Conservation (phyloP, 495 filamentous ascomycete genomes). For the Ramalina intermedia region DNA sequence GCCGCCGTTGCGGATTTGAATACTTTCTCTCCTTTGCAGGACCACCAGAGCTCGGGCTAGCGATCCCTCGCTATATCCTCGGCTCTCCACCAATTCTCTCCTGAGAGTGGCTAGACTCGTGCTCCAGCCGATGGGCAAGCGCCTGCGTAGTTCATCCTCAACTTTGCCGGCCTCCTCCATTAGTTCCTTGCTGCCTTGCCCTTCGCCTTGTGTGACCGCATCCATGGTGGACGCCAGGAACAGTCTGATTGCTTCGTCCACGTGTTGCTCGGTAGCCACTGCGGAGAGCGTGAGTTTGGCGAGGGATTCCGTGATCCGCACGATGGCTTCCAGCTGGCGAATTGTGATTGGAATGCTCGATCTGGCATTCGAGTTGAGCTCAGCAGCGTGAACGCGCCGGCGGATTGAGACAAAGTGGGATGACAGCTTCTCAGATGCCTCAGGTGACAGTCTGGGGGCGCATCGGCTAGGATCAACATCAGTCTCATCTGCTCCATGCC, state of each 20-base stretch:
- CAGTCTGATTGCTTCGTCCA: conserved; percentile 93
- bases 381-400: conserved; percentile 81
- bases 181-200: conserved; percentile 68
- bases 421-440: conserved; percentile 91
- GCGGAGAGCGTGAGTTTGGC: conserved; percentile 80
- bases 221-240: conserved; percentile 98
- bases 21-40: conserved; percentile 73
- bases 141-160: conserved; percentile 77
- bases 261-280: conserved; percentile 76
- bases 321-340: conserved; percentile 90
- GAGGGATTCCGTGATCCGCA: conserved; percentile 91
- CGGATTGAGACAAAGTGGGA: conserved; percentile 96
- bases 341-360: conserved; percentile 95
- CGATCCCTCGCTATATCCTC: conserved; percentile 74
- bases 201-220: conserved; percentile 78
- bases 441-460: conserved; percentile 79
- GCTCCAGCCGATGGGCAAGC: conserved; percentile 89
- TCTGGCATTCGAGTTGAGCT: conserved; percentile 72
- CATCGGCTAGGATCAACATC: conserved; percentile 49
- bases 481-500: conserved; percentile 13
- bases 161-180: conserved; percentile 79
- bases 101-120: conserved; percentile 76
- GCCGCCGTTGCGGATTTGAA: conserved; percentile 83
- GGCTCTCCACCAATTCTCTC: conserved; percentile 78
- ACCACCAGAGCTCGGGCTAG: conserved; percentile 75